phyloP scores from a whole-genome alignment of 2,329 filamentous ascomycete species.

The Anthostomella pinea region DNA sequence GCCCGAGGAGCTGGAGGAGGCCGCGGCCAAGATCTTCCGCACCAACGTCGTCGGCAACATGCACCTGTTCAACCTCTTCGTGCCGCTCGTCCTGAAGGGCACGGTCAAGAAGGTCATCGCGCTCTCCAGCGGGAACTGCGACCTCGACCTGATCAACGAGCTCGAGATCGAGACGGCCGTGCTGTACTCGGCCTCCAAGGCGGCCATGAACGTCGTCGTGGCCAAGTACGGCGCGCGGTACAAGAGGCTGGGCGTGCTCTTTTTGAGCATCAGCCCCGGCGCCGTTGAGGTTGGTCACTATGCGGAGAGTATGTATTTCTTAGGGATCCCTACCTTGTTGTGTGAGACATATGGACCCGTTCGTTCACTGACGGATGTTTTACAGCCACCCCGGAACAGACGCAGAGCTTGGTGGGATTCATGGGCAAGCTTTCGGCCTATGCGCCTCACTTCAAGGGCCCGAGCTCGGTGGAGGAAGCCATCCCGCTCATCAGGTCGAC shows the following conservation, averaged over 20 bases:
- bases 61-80: constrained; percentile 50
- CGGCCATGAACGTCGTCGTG: constrained; percentile 17
- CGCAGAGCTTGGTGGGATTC: constrained; percentile 5
- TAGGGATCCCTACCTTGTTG: background rate
- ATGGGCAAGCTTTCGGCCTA: constrained; percentile 20
- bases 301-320: constrained; percentile 12
- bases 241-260: constrained; percentile 41
- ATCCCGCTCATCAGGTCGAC: constrained; percentile 15
- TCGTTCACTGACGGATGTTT: background rate
- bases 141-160: constrained; percentile 44
- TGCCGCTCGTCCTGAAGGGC: constrained; percentile 51
- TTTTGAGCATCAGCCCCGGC: constrained; percentile 44
- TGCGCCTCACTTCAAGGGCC: constrained; percentile 24
- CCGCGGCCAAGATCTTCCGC: too few species aligned
- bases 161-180: constrained; percentile 14
- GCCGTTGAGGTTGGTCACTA: constrained; percentile 36
- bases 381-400: constrained; percentile 8
- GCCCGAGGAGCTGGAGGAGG: too few species aligned
- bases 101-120: constrained; percentile 33
- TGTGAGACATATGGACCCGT: constrained; percentile 10
- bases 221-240: constrained; percentile 44
- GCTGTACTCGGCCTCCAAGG: constrained; percentile 46
- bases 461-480: constrained; percentile 13
- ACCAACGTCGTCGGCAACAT: constrained; percentile 53
- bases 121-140: constrained; percentile 47